Conservation (phyloP, 371 early-diverging fungal species). For the Batrachochytrium dendrobatidis region DNA sequence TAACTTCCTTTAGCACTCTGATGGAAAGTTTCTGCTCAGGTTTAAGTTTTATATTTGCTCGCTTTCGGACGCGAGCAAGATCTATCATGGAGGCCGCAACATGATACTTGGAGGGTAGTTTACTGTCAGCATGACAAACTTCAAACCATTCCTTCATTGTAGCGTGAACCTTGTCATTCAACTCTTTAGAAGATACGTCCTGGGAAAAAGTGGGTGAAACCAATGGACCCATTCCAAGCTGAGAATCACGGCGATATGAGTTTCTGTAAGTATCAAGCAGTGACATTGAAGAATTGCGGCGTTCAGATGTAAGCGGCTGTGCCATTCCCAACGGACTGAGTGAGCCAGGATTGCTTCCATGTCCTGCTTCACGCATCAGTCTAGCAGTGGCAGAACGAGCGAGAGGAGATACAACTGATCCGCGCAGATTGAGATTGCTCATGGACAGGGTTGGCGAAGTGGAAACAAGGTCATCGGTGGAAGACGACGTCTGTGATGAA, state of each 20-base stretch:
- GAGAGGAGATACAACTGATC: neutral
- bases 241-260: conserved; percentile 2
- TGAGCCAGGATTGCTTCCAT: too few relatives aligned
- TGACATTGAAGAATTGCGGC: neutral
- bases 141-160: conserved; percentile 26
- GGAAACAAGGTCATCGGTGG: neutral
- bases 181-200: conserved; percentile 10
- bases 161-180: conserved; percentile 20
- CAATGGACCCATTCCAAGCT: neutral
- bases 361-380: too few relatives aligned
- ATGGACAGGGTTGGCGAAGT: neutral
- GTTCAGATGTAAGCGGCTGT: neutral
- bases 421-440: neutral
- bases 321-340: too few relatives aligned
- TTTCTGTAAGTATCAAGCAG: neutral
- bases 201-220: neutral
- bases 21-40: conserved; percentile 19
- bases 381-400: neutral
- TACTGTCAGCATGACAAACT: conserved; percentile 13
- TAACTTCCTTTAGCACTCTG: conserved; percentile 28
- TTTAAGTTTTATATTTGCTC: conserved; percentile 11
- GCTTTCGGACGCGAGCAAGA: neutral
- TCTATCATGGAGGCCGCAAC: conserved; percentile 17
- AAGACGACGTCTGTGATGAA: neutral
- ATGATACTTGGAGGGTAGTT: conserved; percentile 16